phyloP scores from a whole-genome alignment of 441 rosid species.

The Gossypium gossypioides region DNA sequence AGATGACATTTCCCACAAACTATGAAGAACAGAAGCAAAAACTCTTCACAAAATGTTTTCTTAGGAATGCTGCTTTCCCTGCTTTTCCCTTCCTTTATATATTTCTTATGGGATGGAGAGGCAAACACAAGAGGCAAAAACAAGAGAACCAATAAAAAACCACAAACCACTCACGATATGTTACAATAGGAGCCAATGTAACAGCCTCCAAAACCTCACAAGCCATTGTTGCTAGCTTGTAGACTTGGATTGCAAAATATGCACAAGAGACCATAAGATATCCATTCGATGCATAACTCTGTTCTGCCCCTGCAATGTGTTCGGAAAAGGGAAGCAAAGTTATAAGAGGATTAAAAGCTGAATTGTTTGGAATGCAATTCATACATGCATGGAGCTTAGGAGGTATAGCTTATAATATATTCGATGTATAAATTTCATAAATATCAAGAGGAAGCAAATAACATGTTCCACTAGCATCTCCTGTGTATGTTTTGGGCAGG shows the following conservation, averaged over 20 bases:
- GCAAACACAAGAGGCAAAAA: constrained; percentile 17
- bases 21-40: constrained; percentile 4
- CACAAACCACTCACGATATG: constrained; percentile 23
- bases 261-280: constrained; percentile 80
- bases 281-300: constrained; percentile 80
- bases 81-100: background rate
- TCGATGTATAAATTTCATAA: background rate
- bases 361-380: background rate
- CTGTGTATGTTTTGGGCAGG: background rate
- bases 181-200: constrained; percentile 20
- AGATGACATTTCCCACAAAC: constrained; percentile 13
- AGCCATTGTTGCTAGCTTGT: constrained; percentile 27
- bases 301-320: constrained; percentile 59
- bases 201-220: constrained; percentile 18
- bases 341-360: background rate
- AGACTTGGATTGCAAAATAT: constrained; percentile 61
- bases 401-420: background rate
- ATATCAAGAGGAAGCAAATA: background rate
- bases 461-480: background rate
- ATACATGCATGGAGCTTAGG: background rate
- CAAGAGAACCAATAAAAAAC: constrained; percentile 20
- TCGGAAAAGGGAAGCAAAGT: background rate
- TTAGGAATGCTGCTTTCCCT: constrained; percentile 3
- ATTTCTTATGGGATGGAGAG: background rate
- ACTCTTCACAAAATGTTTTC: background rate